Conservation (phyloP, 225 moss, liverwort and hornwort genomes). For the Marchantia polymorpha region DNA sequence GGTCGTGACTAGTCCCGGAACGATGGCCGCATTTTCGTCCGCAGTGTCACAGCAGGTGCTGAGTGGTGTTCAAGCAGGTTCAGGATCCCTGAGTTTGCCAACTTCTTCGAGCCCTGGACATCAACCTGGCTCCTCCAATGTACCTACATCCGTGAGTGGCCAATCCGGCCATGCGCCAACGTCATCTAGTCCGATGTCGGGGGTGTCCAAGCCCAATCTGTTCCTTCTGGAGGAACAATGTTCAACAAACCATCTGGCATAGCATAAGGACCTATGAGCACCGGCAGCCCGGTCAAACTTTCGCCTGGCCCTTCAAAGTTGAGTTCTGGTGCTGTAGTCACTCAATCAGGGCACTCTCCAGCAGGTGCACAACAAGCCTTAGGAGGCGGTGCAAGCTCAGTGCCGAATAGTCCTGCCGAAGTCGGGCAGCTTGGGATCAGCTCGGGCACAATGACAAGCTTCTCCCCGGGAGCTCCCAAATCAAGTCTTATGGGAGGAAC, state of each 20-base stretch:
- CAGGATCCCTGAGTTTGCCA: background rate
- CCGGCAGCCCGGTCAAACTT: background rate
- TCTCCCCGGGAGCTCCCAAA: constrained; percentile 12
- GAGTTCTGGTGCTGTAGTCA: background rate
- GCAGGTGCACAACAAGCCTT: background rate
- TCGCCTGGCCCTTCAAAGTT: constrained; percentile 14
- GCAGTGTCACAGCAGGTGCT: background rate
- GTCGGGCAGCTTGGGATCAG: constrained; percentile 4
- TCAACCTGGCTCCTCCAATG: background rate
- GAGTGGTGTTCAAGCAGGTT: background rate
- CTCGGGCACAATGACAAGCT: background rate
- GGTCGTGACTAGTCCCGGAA: background rate
- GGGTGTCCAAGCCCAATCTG: background rate
- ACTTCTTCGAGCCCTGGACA: background rate
- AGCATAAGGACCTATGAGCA: background rate
- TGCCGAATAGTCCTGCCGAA: constrained; percentile 2
- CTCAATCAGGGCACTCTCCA: background rate
- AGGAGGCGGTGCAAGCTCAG: constrained; percentile 1
- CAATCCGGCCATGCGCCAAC: background rate
- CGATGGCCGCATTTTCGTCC: background rate
- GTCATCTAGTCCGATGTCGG: background rate
- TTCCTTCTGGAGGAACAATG: constrained; percentile 1
- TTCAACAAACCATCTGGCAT: background rate
- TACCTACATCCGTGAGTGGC: background rate
- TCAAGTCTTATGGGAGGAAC: background rate